These are phyloP conservation scores for Eucalyptus regnans DNA, from an alignment of 345 rosid genomes.

Conservation along the genomic window DNA sequence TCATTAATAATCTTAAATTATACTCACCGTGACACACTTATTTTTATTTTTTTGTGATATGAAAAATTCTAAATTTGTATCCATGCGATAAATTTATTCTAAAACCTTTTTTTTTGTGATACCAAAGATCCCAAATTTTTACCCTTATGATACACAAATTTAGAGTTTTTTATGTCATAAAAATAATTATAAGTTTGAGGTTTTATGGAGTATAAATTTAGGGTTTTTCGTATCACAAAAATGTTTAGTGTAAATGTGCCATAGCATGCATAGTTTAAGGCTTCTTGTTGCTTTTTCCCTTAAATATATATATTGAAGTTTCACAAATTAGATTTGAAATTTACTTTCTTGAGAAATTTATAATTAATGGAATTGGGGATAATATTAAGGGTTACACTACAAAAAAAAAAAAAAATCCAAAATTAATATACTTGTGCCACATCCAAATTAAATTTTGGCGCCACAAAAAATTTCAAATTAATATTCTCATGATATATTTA, in stretches of 20 bases:
- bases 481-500: too few species aligned
- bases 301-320: background rate
- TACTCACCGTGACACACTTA: fast-evolving
- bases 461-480: too few species aligned
- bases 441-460: too few species aligned
- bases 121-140: fast-evolving
- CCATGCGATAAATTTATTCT: fast-evolving
- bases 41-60: too few species aligned
- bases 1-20: too few species aligned
- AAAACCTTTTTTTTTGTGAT: fast-evolving
- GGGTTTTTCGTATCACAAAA: fast-evolving
- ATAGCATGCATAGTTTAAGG: fast-evolving
- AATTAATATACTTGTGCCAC: background rate
- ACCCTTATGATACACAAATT: too few species aligned
- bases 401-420: too few species aligned
- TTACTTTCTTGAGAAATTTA: background rate
- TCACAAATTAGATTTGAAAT: background rate
- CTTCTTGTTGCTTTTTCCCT: too few species aligned
- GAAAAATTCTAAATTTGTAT: too few species aligned
- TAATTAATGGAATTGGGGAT: background rate
- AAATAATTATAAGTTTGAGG: background rate
- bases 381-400: background rate
- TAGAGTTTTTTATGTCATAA: too few species aligned
- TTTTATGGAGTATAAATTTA: too few species aligned
- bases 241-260: fast-evolving